phyloP scores from a whole-genome alignment of 1,284 basidiomycete genomes.

The Kalmanozyma brasiliensis region DNA sequence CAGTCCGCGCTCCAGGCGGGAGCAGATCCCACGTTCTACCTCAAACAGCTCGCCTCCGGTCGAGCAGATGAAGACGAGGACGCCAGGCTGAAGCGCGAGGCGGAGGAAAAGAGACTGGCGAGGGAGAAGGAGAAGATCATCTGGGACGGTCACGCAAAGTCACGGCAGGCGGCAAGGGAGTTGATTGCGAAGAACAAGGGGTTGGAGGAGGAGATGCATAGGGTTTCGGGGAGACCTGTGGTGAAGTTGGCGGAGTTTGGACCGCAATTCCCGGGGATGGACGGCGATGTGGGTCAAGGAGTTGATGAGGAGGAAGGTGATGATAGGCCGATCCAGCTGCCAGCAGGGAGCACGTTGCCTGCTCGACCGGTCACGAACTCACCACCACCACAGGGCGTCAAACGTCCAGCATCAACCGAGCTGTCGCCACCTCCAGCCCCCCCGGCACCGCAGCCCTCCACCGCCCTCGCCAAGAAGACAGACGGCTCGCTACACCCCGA shows the following conservation, averaged over 20 bases:
- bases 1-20: constrained; percentile 60
- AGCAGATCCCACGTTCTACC: constrained; percentile 61
- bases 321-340: constrained; percentile 26
- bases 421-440: constrained; percentile 32
- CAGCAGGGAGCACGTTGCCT: constrained; percentile 25
- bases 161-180: constrained; percentile 49
- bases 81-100: constrained; percentile 51
- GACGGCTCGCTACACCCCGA: constrained; percentile 55
- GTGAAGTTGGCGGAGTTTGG: constrained; percentile 40
- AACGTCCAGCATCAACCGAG: constrained; percentile 33
- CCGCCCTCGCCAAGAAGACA: constrained; percentile 23
- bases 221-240: constrained; percentile 41
- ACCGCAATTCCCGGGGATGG: constrained; percentile 36
- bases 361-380: constrained; percentile 18
- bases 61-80: constrained; percentile 63
- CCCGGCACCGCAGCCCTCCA: constrained; percentile 17
- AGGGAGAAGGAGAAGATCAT: constrained; percentile 64
- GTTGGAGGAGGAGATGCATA: constrained; percentile 51
- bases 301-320: constrained; percentile 6
- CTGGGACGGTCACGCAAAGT: constrained; percentile 65
- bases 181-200: constrained; percentile 41
- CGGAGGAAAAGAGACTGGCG: constrained; percentile 54
- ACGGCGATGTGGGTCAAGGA: constrained; percentile 6
- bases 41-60: constrained; percentile 59
- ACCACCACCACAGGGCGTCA: constrained; percentile 11